These are phyloP conservation scores for Eucalyptus erythrocorys DNA, from an alignment of 345 rosid species.

Conservation along the genomic window DNA sequence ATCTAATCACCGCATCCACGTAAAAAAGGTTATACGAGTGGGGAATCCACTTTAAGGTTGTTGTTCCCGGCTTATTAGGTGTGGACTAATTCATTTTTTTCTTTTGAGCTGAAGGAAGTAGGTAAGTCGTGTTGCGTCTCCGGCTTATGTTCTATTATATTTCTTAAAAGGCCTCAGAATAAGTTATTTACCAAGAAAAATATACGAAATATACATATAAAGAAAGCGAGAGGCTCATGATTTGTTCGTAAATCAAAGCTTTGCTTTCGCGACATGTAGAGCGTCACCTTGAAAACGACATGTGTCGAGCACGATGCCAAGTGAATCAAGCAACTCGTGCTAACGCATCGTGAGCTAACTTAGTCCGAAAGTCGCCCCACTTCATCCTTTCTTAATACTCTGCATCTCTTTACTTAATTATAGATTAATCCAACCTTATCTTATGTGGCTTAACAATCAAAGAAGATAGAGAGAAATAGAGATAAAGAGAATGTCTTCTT, in stretches of 20 bases:
- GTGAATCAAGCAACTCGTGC: background rate
- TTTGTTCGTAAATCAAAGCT: background rate
- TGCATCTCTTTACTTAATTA: background rate
- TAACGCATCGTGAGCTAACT: background rate
- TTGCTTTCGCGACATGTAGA: background rate
- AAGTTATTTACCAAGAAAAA: background rate
- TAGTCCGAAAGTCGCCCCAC: background rate
- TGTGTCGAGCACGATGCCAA: background rate
- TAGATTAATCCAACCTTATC: background rate
- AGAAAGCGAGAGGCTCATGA: background rate
- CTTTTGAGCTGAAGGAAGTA: background rate
- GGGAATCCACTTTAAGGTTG: background rate
- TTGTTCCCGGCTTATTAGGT: background rate
- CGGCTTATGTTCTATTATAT: background rate
- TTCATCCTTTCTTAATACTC: background rate
- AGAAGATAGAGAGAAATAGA: background rate
- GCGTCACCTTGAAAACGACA: background rate
- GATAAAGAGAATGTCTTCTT: background rate
- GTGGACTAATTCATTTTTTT: background rate
- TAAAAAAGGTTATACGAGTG: background rate
- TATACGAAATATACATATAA: background rate
- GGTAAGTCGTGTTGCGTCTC: background rate
- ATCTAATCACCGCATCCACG: background rate
- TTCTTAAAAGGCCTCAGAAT: background rate
- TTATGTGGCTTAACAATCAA: background rate